phyloP scores from a whole-genome alignment of 176 grass and related monocot genomes.

The Aegilops umbellulata region DNA sequence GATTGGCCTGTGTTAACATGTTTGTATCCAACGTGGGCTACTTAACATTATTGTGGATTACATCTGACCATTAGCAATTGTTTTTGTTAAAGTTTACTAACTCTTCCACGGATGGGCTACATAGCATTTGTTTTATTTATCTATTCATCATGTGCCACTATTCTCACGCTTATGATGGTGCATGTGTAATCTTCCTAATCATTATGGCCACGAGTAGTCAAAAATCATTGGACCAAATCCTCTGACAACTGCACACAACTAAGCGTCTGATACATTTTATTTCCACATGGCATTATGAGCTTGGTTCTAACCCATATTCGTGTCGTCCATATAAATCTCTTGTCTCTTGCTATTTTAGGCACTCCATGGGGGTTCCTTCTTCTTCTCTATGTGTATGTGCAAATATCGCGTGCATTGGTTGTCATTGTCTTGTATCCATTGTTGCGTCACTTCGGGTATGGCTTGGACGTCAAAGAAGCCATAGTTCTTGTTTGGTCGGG shows the following conservation, averaged over 20 bases:
- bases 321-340: no score
- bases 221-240: conserved; percentile 1
- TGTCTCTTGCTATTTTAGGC: conserved; percentile 43
- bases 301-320: background rate
- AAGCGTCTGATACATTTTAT: background rate
- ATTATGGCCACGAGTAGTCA: background rate
- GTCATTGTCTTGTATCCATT: conserved; percentile 73
- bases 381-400: conserved; percentile 82
- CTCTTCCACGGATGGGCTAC: background rate
- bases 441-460: conserved; percentile 78
- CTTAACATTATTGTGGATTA: background rate
- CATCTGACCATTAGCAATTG: background rate
- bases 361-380: conserved; percentile 84
- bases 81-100: background rate
- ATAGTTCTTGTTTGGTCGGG: conserved; percentile 86
- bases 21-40: background rate
- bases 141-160: background rate
- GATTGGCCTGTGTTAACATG: background rate
- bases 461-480: conserved; percentile 74
- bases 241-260: background rate
- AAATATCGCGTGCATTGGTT: conserved; percentile 64
- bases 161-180: no score
- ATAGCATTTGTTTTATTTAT: background rate
- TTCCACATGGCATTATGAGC: background rate
- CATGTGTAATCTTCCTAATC: background rate